Conservation (phyloP, 2,329 filamentous ascomycete species). For the Lasiodiplodia sp. region DNA sequence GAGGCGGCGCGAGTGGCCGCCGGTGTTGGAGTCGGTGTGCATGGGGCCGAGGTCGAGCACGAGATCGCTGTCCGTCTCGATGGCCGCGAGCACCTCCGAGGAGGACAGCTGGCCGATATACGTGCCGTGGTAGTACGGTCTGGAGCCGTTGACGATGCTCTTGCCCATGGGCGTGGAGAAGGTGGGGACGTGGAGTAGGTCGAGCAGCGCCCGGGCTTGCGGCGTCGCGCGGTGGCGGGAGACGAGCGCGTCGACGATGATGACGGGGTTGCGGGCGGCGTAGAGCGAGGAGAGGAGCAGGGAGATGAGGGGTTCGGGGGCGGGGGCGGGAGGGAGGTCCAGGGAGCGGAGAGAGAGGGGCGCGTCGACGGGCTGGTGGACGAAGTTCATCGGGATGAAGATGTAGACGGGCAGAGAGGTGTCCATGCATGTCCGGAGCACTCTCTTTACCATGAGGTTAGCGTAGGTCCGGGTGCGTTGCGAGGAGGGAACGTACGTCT, state of each 20-base stretch:
- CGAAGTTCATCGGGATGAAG: constrained; percentile 4
- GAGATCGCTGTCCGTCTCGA: constrained; percentile 44
- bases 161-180: constrained; percentile 59
- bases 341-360: neutral
- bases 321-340: neutral
- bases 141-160: constrained; percentile 57
- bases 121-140: constrained; percentile 58
- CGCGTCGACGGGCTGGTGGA: neutral
- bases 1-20: constrained; percentile 1
- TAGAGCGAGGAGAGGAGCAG: neutral
- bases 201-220: constrained; percentile 32
- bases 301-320: neutral
- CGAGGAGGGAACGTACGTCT: neutral
- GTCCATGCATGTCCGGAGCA: neutral
- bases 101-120: constrained; percentile 52
- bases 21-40: constrained; percentile 10
- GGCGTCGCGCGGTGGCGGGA: neutral
- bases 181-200: constrained; percentile 56
- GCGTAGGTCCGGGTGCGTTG: neutral
- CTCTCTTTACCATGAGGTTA: neutral
- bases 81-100: neutral
- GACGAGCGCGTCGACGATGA: constrained; percentile 2
- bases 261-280: neutral
- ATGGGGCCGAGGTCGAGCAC: constrained; percentile 56
- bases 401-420: neutral